A percentile compares a stretch with the other conserved stretches of the same genome.
Conservation (phyloP, 1,284 basidiomycete species). For the Wolfiporia cocos region DNA sequence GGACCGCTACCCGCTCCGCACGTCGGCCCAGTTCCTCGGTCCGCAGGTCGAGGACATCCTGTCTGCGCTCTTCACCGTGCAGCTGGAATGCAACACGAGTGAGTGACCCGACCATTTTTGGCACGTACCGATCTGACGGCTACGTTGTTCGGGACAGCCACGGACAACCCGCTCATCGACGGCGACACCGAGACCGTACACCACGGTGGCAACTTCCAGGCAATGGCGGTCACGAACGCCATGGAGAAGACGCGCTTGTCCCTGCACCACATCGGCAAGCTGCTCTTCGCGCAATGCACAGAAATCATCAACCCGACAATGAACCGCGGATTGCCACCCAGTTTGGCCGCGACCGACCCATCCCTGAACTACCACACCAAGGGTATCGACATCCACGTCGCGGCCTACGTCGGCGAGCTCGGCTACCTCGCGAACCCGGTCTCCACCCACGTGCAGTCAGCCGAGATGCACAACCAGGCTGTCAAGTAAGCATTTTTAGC, state of each 20-base stretch:
- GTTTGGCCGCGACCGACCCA: slow-evolving; percentile 77
- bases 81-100: slow-evolving; percentile 85
- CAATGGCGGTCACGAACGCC: slow-evolving; percentile 80
- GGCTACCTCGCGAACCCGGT: slow-evolving; percentile 82
- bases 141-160: slow-evolving; percentile 37
- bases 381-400: slow-evolving; percentile 81
- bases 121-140: not conserved
- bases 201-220: slow-evolving; percentile 87
- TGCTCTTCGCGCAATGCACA: slow-evolving; percentile 79
- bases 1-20: slow-evolving; percentile 77
- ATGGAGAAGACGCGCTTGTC: slow-evolving; percentile 86
- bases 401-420: slow-evolving; percentile 77
- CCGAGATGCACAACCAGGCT: slow-evolving; percentile 87
- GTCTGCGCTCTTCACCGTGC: slow-evolving; percentile 54
- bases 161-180: slow-evolving; percentile 73
- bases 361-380: slow-evolving; percentile 82
- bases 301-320: slow-evolving; percentile 78
- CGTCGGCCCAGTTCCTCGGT: slow-evolving; percentile 80
- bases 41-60: slow-evolving; percentile 83
- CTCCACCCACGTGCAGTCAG: slow-evolving; percentile 79
- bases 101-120: slow-evolving; percentile 25
- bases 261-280: slow-evolving; percentile 77
- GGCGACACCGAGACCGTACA: slow-evolving; percentile 61
- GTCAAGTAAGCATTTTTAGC: slow-evolving; percentile 74
- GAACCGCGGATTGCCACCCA: slow-evolving; percentile 81